These are phyloP conservation scores for Hydnomerulius pinastri DNA, from an alignment of 768 basidiomycete species.

Conservation along the genomic window DNA sequence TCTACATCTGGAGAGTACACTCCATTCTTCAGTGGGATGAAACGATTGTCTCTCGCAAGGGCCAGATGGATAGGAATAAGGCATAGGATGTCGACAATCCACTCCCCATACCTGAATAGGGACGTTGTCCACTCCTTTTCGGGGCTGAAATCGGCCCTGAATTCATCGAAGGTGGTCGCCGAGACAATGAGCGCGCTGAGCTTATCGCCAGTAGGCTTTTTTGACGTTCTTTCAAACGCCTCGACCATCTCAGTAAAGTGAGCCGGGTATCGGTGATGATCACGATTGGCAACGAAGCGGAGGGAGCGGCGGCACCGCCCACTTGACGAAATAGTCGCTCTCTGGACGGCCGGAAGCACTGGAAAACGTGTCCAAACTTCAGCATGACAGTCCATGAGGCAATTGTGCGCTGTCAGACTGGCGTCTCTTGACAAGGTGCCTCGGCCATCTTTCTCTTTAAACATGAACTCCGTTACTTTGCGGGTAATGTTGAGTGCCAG, in stretches of 20 bases:
- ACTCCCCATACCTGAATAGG: constrained; percentile 51
- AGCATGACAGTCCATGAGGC: constrained; percentile 52
- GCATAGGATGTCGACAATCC: constrained; percentile 61
- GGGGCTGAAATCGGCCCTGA: constrained; percentile 14
- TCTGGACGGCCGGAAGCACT: constrained; percentile 51
- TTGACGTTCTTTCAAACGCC: constrained; percentile 48
- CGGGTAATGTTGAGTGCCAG: constrained; percentile 53
- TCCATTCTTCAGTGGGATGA: constrained; percentile 61
- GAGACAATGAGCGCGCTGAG: constrained; percentile 40
- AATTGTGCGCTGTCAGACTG: constrained; percentile 42
- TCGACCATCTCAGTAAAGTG: constrained; percentile 49
- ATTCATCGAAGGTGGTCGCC: constrained; percentile 27
- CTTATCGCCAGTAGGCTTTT: constrained; percentile 51
- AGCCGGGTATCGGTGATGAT: constrained; percentile 35
- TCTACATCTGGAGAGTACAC: constrained; percentile 51
- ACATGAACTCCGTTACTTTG: constrained; percentile 59
- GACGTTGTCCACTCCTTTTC: constrained; percentile 33
- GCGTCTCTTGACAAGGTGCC: constrained; percentile 17
- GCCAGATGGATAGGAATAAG: constrained; percentile 68
- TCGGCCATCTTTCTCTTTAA: constrained; percentile 43
- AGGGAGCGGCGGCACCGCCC: constrained; percentile 37
- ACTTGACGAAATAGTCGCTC: constrained; percentile 40
- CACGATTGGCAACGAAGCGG: constrained; percentile 43
- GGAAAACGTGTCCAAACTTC: constrained; percentile 65
- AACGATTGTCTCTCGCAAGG: constrained; percentile 58